Conservation (phyloP, 2,329 filamentous ascomycete genomes). For the Colletotrichum chlorophyti region DNA sequence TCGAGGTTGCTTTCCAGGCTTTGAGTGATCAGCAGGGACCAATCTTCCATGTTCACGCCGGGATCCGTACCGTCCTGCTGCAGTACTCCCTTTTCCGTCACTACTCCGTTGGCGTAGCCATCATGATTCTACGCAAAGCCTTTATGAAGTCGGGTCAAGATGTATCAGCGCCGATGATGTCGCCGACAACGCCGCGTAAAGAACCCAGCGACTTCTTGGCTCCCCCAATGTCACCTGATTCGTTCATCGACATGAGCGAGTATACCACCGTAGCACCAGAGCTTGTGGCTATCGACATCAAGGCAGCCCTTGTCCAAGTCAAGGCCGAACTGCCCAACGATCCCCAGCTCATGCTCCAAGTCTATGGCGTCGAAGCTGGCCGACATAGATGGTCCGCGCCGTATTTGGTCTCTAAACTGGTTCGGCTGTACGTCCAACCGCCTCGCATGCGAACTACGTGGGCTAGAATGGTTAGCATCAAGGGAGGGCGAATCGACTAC, state of each 20-base stretch:
- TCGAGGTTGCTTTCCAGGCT: slow-evolving; percentile 87
- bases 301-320: slow-evolving; percentile 80
- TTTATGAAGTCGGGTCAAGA: slow-evolving; percentile 64
- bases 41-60: slow-evolving; percentile 84
- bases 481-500: slow-evolving; percentile 80
- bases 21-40: slow-evolving; percentile 86
- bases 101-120: slow-evolving; percentile 85
- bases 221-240: slow-evolving; percentile 44
- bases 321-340: slow-evolving; percentile 90
- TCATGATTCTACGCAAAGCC: slow-evolving; percentile 75
- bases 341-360: slow-evolving; percentile 88
- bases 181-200: slow-evolving; percentile 34
- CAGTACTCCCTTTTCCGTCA: slow-evolving; percentile 95
- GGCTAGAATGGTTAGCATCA: slow-evolving; percentile 86
- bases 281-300: slow-evolving; percentile 82
- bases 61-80: slow-evolving; percentile 78
- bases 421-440: slow-evolving; percentile 86
- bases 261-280: slow-evolving; percentile 57
- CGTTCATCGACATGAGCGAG: slow-evolving; percentile 37
- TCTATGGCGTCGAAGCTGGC: slow-evolving; percentile 83
- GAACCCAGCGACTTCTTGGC: slow-evolving; percentile 42
- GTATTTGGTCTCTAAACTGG: slow-evolving; percentile 77
- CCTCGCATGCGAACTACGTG: slow-evolving; percentile 84
- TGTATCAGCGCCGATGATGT: slow-evolving; percentile 30
- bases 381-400: slow-evolving; percentile 88